These are phyloP conservation scores for Backusella psychrophila DNA, from an alignment of 192 early-diverging fungal genomes.

Conservation along the genomic window DNA sequence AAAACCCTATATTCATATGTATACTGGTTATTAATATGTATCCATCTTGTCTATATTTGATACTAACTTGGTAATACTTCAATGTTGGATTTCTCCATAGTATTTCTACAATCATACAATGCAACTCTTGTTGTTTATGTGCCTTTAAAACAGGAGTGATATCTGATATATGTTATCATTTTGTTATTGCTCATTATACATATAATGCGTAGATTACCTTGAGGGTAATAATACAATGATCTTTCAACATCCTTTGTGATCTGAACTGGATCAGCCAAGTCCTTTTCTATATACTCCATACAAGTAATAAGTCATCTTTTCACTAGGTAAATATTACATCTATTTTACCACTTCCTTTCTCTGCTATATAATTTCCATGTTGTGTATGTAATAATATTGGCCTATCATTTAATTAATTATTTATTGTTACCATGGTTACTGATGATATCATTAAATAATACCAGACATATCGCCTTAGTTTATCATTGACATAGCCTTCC, in stretches of 20 bases:
- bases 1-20: slow-evolving; percentile 25
- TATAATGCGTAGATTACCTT: slow-evolving; percentile 19
- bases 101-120: slow-evolving; percentile 43
- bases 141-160: slow-evolving; percentile 34
- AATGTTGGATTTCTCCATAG: slow-evolving; percentile 58
- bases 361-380: slow-evolving; percentile 35
- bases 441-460: not conserved
- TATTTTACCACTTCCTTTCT: slow-evolving; percentile 34
- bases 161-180: slow-evolving; percentile 1
- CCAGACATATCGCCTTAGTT: slow-evolving; percentile 28
- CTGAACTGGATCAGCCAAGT: slow-evolving; percentile 32
- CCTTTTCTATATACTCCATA: slow-evolving; percentile 24
- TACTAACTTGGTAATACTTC: slow-evolving; percentile 64
- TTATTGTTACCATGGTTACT: not conserved
- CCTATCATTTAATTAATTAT: slow-evolving; percentile 16
- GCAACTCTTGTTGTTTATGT: slow-evolving; percentile 49
- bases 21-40: slow-evolving; percentile 43
- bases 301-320: not conserved
- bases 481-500: slow-evolving; percentile 23
- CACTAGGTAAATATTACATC: not conserved
- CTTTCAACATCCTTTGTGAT: slow-evolving; percentile 40
- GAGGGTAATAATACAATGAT: slow-evolving; percentile 40
- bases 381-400: slow-evolving; percentile 38
- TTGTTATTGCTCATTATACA: not conserved
- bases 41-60: not conserved